Conservation (phyloP, 352 stramenopile genomes). For the Globisporangium uncinulatum region DNA sequence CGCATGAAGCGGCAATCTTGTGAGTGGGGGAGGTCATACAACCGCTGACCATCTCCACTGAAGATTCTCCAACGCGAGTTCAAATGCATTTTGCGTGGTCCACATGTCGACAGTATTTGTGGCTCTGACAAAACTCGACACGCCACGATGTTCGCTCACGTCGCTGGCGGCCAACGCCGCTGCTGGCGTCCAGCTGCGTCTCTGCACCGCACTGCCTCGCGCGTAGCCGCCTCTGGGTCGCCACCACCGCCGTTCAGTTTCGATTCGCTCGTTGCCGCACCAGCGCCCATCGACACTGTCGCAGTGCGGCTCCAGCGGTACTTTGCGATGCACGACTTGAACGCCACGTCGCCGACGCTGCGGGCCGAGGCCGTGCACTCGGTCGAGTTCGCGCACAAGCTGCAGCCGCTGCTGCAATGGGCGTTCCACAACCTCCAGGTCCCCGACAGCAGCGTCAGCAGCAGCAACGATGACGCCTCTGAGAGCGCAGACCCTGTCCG, state of each 20-base stretch:
- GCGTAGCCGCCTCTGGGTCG: no score
- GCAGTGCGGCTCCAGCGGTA: conserved; percentile 30
- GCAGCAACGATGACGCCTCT: conserved; percentile 4
- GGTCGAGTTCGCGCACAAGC: conserved; percentile 18
- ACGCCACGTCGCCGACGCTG: conserved; percentile 17
- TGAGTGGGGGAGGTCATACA: no score
- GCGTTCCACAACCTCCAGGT: conserved; percentile 19
- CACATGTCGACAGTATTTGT: no score
- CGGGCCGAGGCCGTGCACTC: conserved; percentile 26
- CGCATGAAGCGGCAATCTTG: no score
- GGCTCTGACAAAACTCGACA: no score
- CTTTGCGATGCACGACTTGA: conserved; percentile 20
- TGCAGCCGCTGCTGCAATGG: conserved; percentile 35
- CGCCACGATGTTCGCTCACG: no score
- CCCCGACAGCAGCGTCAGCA: not conserved
- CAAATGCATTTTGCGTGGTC: no score
- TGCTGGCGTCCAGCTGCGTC: no score
- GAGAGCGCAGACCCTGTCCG: not conserved
- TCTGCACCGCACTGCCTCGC: no score
- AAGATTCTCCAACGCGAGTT: no score
- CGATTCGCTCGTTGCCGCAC: conserved; percentile 18
- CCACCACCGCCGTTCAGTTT: conserved; percentile 9
- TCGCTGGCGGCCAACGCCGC: no score
- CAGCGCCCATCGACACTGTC: conserved; percentile 11
- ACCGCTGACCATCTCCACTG: no score